Evolutionary conservation across 2,329 filamentous ascomycete species (phyloP).

Genomic region (Gyromitra esculenta): DNA sequence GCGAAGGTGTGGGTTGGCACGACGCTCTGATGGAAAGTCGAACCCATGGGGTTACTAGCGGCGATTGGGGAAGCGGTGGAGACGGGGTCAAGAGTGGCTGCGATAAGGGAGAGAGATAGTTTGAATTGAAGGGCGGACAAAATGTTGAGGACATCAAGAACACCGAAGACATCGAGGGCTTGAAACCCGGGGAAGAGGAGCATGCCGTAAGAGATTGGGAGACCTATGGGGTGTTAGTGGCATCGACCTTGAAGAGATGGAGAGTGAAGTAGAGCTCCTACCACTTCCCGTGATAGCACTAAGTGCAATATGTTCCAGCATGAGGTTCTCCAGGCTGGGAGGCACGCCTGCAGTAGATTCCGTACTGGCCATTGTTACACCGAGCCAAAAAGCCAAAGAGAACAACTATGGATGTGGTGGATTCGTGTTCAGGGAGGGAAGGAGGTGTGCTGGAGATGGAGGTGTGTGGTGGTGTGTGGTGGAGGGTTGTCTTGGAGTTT

Average conservation of each 20-base stretch:
- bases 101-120: conserved; percentile 59
- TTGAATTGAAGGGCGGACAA: conserved; percentile 57
- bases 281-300: neutral
- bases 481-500: too few relatives aligned
- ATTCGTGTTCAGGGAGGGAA: too few relatives aligned
- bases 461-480: too few relatives aligned
- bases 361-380: neutral
- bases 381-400: neutral
- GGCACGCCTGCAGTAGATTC: neutral
- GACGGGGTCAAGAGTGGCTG: conserved; percentile 61
- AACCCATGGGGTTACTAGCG: conserved; percentile 40
- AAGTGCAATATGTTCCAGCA: neutral
- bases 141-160: conserved; percentile 63
- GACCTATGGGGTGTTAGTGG: neutral
- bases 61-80: conserved; percentile 57
- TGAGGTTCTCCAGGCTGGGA: neutral
- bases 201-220: conserved; percentile 48
- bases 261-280: neutral
- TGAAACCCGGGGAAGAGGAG: conserved; percentile 62
- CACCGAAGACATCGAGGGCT: conserved; percentile 63
- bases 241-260: neutral
- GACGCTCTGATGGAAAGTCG: conserved; percentile 53
- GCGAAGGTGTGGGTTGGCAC: conserved; percentile 55
- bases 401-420: too few relatives aligned
- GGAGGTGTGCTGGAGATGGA: too few relatives aligned